Evolutionary conservation across 1,284 basidiomycete species (phyloP).

Genomic region (Cutaneotrichosporon cyanovorans): DNA sequence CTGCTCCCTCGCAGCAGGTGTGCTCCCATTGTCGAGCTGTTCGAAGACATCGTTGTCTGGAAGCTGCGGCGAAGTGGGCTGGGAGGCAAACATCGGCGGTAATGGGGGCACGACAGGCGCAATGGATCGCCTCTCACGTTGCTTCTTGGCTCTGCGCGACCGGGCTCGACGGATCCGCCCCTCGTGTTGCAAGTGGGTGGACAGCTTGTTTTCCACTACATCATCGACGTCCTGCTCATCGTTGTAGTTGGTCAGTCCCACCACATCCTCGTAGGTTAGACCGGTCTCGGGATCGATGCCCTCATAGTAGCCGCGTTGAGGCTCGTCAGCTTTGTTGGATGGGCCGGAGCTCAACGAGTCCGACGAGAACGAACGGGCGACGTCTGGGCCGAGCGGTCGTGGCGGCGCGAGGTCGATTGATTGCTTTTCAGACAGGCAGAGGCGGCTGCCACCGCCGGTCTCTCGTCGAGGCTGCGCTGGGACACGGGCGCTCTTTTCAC

Average conservation of each 20-base stretch:
- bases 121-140: conserved; percentile 51
- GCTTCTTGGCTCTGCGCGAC: too few relatives aligned
- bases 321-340: too few relatives aligned
- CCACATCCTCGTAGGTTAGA: conserved; percentile 3
- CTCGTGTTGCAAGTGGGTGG: conserved; percentile 56
- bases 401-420: not conserved
- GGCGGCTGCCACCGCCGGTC: too few relatives aligned
- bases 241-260: conserved; percentile 76
- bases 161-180: too few relatives aligned
- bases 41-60: too few relatives aligned
- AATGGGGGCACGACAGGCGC: not conserved
- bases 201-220: conserved; percentile 59
- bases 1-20: too few relatives aligned
- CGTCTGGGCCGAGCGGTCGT: conserved; percentile 30
- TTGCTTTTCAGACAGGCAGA: not conserved
- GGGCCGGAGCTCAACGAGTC: too few relatives aligned
- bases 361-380: too few relatives aligned
- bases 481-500: conserved; percentile 1
- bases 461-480: too few relatives aligned
- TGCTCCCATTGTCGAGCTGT: too few relatives aligned
- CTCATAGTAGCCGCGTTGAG: conserved; percentile 35
- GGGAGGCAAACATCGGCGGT: not conserved
- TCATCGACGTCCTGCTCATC: conserved; percentile 67
- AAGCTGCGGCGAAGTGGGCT: not conserved
- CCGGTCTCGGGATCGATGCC: conserved; percentile 9